These are phyloP conservation scores for Talaromyces thailandensis DNA, from an alignment of 495 filamentous ascomycete genomes.

Conservation along the genomic window DNA sequence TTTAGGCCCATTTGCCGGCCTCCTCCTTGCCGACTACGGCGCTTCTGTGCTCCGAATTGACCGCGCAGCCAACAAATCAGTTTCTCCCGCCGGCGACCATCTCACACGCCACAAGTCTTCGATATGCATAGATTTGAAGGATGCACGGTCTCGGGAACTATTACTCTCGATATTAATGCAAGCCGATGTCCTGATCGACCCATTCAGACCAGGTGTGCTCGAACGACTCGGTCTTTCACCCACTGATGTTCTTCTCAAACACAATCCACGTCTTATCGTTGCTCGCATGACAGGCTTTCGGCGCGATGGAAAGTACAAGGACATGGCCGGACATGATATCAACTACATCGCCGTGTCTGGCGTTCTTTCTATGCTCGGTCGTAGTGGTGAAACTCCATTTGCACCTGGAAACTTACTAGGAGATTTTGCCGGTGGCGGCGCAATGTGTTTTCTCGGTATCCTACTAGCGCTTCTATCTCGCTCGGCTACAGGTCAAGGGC, in stretches of 20 bases:
- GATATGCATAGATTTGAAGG: conserved; percentile 69
- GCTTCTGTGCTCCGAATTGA: conserved; percentile 85
- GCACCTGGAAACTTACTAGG: conserved; percentile 77
- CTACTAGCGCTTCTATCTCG: conserved; percentile 36
- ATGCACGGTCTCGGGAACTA: conserved; percentile 47
- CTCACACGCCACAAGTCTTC: conserved; percentile 73
- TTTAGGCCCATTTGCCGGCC: conserved; percentile 76
- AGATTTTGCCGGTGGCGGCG: conserved; percentile 90
- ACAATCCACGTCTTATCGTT: conserved; percentile 73
- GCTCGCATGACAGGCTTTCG: conserved; percentile 85
- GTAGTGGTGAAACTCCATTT: conserved; percentile 57
- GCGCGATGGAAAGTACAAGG: conserved; percentile 70
- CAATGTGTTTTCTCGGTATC: conserved; percentile 56
- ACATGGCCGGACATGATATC: conserved; percentile 96
- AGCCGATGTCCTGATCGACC: conserved; percentile 82
- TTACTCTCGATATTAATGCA: conserved; percentile 52
- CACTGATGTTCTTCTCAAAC: conserved; percentile 42
- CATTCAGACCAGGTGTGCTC: conserved; percentile 82
- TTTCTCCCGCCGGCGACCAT: conserved; percentile 42
- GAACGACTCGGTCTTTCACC: conserved; percentile 75
- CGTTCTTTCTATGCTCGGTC: conserved; percentile 65
- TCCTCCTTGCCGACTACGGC: conserved; percentile 83
- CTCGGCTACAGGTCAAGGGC: conserved; percentile 53
- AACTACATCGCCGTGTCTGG: conserved; percentile 92
- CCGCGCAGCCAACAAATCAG: conserved; percentile 37